These are phyloP conservation scores for Colletotrichum sojae DNA, from an alignment of 2,329 filamentous ascomycete genomes.

Conservation along the genomic window DNA sequence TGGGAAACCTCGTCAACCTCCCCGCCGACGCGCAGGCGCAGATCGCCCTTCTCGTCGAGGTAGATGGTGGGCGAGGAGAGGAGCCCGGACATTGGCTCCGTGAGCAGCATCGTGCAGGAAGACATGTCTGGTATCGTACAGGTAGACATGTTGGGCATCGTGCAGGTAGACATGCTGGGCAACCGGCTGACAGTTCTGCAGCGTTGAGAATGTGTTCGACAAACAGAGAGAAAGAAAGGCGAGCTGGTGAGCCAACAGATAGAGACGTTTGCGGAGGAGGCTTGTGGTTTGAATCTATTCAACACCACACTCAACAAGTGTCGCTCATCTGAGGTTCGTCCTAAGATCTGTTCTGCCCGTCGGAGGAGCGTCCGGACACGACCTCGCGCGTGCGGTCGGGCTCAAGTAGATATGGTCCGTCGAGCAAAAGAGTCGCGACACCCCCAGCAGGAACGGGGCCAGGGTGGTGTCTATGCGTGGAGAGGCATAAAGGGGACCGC, in stretches of 20 bases:
- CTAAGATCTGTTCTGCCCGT: constrained; percentile 22
- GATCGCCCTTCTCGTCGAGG: constrained; percentile 26
- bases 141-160: neutral
- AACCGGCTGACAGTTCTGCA: neutral
- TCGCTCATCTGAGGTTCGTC: constrained; percentile 26
- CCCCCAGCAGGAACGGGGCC: neutral
- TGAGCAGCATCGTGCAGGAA: constrained; percentile 24
- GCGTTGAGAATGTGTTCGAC: neutral
- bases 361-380: neutral
- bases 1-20: constrained; percentile 26
- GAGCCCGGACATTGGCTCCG: constrained; percentile 24
- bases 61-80: constrained; percentile 30
- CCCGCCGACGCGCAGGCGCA: constrained; percentile 26
- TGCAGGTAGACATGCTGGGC: constrained; percentile 6
- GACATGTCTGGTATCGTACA: constrained; percentile 12
- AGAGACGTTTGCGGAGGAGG: neutral
- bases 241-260: too few relatives aligned
- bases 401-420: constrained; percentile 15
- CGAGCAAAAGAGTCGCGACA: constrained; percentile 1
- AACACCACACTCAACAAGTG: neutral
- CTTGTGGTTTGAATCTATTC: neutral
- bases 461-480: constrained; percentile 22
- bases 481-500: constrained; percentile 35
- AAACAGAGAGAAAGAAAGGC: neutral
- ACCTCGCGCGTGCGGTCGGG: constrained; percentile 6